These are phyloP conservation scores for Russula sp. DNA, from an alignment of 768 basidiomycete species.

Conservation along the genomic window DNA sequence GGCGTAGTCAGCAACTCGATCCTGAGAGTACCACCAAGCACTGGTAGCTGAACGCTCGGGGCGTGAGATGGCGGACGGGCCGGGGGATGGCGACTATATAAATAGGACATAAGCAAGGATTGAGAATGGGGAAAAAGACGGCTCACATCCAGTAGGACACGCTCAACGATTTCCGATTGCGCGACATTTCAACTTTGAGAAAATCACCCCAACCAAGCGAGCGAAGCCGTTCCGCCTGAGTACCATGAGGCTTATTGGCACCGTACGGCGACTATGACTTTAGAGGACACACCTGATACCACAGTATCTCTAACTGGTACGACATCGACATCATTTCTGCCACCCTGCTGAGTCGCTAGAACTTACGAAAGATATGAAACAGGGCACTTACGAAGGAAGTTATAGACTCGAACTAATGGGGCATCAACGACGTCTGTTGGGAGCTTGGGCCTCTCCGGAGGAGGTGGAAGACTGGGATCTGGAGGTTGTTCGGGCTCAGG, in stretches of 20 bases:
- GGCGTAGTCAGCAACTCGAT: constrained; percentile 64
- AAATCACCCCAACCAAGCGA: constrained; percentile 85
- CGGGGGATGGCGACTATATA: constrained; percentile 43
- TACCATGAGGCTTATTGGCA: constrained; percentile 14
- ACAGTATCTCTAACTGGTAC: constrained; percentile 88
- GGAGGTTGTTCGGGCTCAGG: constrained; percentile 35
- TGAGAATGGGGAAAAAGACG: neutral
- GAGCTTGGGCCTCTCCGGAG: constrained; percentile 43
- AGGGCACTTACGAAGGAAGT: constrained; percentile 74
- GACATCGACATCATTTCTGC: constrained; percentile 88
- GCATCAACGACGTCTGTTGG: constrained; percentile 67
- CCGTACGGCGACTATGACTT: neutral
- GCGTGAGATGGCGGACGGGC: constrained; percentile 35
- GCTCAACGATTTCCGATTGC: constrained; percentile 62
- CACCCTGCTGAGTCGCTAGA: constrained; percentile 18
- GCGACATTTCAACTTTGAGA: constrained; percentile 65
- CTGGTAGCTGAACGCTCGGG: constrained; percentile 48
- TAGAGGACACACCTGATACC: constrained; percentile 56
- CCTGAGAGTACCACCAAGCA: constrained; percentile 67
- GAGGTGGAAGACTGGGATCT: constrained; percentile 43
- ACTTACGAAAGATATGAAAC: neutral
- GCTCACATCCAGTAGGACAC: constrained; percentile 86
- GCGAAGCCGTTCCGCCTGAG: constrained; percentile 67
- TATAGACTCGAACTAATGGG: constrained; percentile 81
- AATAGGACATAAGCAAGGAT: constrained; percentile 15